Evolutionary conservation across 1,284 basidiomycete genomes (phyloP), one percentile per base, ranked within the genome.

Genomic region (Trametes polyzona): DNA sequence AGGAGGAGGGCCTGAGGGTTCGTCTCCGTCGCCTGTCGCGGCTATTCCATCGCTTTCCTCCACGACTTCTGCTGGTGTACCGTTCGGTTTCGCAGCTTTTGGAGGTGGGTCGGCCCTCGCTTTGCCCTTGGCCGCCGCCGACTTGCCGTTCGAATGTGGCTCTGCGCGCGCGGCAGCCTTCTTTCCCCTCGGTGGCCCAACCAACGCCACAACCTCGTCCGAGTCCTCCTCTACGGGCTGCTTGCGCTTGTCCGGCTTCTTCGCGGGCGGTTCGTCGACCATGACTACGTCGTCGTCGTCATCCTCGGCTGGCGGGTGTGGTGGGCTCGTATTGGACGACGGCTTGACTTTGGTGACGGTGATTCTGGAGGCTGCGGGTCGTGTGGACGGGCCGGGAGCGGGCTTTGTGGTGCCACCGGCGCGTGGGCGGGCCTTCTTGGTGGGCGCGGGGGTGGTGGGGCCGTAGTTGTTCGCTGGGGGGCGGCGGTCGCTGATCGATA

Each of bases 401-500:
- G 67, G 46, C 27, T 56, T 63, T n/a, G n/a, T n/a, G n/a, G n/a
- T n/a, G 41, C 49, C 55, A 43, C 49, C 50, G 26, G 49, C 49
- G 47, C 47, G 55, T 44, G 44, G 54, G 30, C 63, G 65, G 29
- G 52, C 37, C 48, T 64, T 64, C 63, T 66, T 70, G 24, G 49
- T 19, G 16, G 62, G 59, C 17, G 65, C 64, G 35, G 70, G 70
- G 21, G 70, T 71, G 35, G 70, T 67, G 23, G 70, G 69, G 30
- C 67, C 62, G 37, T 65, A 67, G 55, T 55, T 63, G 33, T 56
- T 48, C 17, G 57, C 61, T 61, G 46, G 26, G 24, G 4, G 36
- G 7, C 26, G 19, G 56, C 33, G 50, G 46, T 24, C 35, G 47
- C 61, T 55, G 29, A 58, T 65, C 36, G 52, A 63, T 57, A 63